A percentile compares a stretch with the other conserved stretches of the same genome.
Evolutionary conservation across 441 rosid species (phyloP).

Genomic region (Melastoma candidum): DNA sequence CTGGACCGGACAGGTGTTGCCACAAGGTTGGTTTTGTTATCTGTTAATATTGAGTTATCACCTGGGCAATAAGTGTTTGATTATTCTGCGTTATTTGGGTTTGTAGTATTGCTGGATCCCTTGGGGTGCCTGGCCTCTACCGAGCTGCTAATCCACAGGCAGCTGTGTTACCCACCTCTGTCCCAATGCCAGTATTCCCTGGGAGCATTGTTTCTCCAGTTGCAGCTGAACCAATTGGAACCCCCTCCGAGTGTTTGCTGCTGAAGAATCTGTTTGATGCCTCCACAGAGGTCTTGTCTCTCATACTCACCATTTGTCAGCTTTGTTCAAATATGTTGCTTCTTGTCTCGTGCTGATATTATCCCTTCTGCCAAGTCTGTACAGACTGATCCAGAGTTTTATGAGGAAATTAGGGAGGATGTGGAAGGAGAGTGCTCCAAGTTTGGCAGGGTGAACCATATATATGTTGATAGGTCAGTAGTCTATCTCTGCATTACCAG

Average conservation of each 20-base stretch:
- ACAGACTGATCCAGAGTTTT: slow-evolving; percentile 83
- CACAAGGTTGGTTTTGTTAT: slow-evolving; percentile 38
- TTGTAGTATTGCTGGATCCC: slow-evolving; percentile 52
- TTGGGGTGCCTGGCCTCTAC: slow-evolving; percentile 57
- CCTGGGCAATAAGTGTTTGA: neutral
- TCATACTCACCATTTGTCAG: neutral
- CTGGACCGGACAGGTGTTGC: slow-evolving; percentile 87
- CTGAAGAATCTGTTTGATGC: slow-evolving; percentile 91
- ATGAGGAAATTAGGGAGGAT: slow-evolving; percentile 65
- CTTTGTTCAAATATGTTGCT: slow-evolving; percentile 12
- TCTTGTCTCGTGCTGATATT: neutral
- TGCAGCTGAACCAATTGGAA: slow-evolving; percentile 52
- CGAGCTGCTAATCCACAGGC: slow-evolving; percentile 44
- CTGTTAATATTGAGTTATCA: neutral
- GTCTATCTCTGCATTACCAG: neutral
- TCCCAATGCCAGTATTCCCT: slow-evolving; percentile 42
- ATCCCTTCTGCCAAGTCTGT: neutral
- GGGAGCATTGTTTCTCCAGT: slow-evolving; percentile 34
- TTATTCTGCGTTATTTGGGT: neutral
- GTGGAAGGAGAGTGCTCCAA: slow-evolving; percentile 77
- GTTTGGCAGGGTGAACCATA: slow-evolving; percentile 64
- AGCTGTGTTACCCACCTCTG: slow-evolving; percentile 38
- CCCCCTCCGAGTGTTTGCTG: slow-evolving; percentile 68
- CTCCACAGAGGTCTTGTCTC: slow-evolving; percentile 52
- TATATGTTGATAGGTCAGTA: slow-evolving; percentile 75